Evolutionary conservation across 768 basidiomycete species (phyloP).

Genomic region (Kwoniella mangroviensis): DNA sequence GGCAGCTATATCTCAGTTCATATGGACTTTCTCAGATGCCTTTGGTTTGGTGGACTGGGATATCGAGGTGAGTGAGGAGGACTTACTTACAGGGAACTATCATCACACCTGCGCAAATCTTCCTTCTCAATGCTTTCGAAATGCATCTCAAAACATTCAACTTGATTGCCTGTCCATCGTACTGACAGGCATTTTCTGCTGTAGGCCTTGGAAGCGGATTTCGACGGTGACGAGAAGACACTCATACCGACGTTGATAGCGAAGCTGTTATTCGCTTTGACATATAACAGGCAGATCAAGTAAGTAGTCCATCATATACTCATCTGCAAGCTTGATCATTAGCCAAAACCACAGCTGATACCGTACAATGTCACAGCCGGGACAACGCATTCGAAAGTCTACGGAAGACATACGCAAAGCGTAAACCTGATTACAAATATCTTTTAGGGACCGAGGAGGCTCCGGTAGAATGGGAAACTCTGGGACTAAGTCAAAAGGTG

Average conservation of each 20-base stretch:
- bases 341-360: not conserved
- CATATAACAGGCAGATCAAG: constrained; percentile 55
- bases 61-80: constrained; percentile 50
- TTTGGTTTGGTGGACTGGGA: constrained; percentile 74
- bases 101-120: no score
- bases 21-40: constrained; percentile 77
- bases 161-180: no score
- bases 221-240: constrained; percentile 44
- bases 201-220: constrained; percentile 49
- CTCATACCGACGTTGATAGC: constrained; percentile 48
- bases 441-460: constrained; percentile 48
- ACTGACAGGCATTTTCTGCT: not conserved
- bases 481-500: constrained; percentile 53
- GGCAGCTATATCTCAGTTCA: constrained; percentile 90
- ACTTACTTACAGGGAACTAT: no score
- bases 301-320: constrained; percentile 27
- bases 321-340: no score
- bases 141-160: no score
- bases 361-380: constrained; percentile 29
- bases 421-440: constrained; percentile 29
- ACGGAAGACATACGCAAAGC: constrained; percentile 50
- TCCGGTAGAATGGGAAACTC: constrained; percentile 48
- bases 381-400: constrained; percentile 50
- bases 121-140: no score
- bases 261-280: constrained; percentile 55